A percentile compares a stretch with the other conserved stretches of the same genome.
phyloP scores from a whole-genome alignment of 2,329 filamentous ascomycete genomes.

The Metarhizium robertsii region DNA sequence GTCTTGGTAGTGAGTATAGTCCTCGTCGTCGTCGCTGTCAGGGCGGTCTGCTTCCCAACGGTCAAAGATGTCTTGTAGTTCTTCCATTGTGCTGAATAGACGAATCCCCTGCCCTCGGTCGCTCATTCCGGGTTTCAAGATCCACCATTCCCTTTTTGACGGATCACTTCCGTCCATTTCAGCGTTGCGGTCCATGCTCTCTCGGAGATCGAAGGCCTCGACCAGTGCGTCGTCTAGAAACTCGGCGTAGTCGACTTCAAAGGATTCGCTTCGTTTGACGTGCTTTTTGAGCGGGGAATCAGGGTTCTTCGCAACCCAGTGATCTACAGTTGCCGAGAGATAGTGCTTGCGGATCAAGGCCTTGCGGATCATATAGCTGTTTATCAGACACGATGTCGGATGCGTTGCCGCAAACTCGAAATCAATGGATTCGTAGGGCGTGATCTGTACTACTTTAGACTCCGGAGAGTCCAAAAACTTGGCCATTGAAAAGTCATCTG shows the following conservation, averaged over 20 bases:
- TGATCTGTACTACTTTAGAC: constrained; percentile 62
- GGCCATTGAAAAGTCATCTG: constrained; percentile 24
- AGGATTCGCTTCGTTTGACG: constrained; percentile 70
- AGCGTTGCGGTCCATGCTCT: constrained; percentile 63
- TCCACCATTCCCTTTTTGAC: constrained; percentile 76
- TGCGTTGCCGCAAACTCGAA: constrained; percentile 65
- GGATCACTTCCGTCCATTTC: constrained; percentile 12
- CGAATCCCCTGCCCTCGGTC: constrained; percentile 90
- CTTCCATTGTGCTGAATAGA: constrained; percentile 75
- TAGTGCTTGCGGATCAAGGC: constrained; percentile 96
- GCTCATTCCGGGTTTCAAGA: constrained; percentile 95
- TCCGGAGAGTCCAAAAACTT: constrained; percentile 23
- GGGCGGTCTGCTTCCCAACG: constrained; percentile 69
- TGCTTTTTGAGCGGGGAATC: constrained; percentile 57
- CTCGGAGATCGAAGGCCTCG: constrained; percentile 79
- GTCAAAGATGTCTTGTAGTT: constrained; percentile 82
- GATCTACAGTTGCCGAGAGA: constrained; percentile 70
- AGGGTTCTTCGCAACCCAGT: constrained; percentile 81
- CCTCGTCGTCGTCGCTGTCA: constrained; percentile 57
- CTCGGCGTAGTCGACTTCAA: constrained; percentile 94
- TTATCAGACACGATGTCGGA: constrained; percentile 56
- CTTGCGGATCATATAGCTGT: constrained; percentile 93
- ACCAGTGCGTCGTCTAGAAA: constrained; percentile 89
- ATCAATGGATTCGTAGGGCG: constrained; percentile 78
- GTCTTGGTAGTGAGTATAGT: constrained; percentile 32